A percentile compares a stretch with the other conserved stretches of the same genome.
These are phyloP conservation scores for Bacterosira constricta DNA, from an alignment of 108 stramenopile species.

Conservation along the genomic window DNA sequence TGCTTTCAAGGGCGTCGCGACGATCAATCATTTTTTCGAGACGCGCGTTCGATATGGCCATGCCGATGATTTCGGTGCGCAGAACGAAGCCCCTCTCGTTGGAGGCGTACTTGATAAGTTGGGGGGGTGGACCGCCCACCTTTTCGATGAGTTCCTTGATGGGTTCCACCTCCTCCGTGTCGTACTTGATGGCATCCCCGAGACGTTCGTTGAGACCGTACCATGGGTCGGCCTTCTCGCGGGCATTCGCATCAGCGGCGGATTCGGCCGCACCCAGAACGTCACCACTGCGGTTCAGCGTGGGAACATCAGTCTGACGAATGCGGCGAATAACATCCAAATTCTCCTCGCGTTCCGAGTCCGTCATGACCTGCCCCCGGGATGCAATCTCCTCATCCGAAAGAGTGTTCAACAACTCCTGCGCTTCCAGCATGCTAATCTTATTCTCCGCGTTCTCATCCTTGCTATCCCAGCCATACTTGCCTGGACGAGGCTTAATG, in stretches of 20 bases:
- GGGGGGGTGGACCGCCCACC: constrained; percentile 78
- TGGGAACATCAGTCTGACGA: constrained; percentile 59
- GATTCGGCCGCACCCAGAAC: constrained; percentile 57
- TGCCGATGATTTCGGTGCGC: constrained; percentile 73
- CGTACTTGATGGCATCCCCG: constrained; percentile 74
- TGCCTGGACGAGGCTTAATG: constrained; percentile 82
- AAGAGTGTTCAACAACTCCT: neutral
- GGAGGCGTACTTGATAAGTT: constrained; percentile 41
- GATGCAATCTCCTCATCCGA: constrained; percentile 15
- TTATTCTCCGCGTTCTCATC: too few species aligned
- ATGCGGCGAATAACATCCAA: constrained; percentile 69
- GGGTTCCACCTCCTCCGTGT: constrained; percentile 58
- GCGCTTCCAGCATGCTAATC: neutral
- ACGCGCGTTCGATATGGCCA: constrained; percentile 52
- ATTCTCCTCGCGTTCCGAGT: constrained; percentile 76
- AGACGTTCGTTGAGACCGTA: constrained; percentile 81
- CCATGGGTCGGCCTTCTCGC: constrained; percentile 74
- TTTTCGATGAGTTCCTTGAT: constrained; percentile 56
- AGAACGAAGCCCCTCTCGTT: constrained; percentile 60
- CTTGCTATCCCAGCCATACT: constrained; percentile 46
- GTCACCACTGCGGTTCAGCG: constrained; percentile 57
- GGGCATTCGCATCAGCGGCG: constrained; percentile 59
- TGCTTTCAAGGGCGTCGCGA: constrained; percentile 28
- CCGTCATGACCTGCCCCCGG: constrained; percentile 63
- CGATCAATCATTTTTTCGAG: constrained; percentile 21